A percentile compares a stretch with the other conserved stretches of the same genome.
phyloP scores from a whole-genome alignment of 2,329 filamentous ascomycete genomes.

The Fusarium sororula region DNA sequence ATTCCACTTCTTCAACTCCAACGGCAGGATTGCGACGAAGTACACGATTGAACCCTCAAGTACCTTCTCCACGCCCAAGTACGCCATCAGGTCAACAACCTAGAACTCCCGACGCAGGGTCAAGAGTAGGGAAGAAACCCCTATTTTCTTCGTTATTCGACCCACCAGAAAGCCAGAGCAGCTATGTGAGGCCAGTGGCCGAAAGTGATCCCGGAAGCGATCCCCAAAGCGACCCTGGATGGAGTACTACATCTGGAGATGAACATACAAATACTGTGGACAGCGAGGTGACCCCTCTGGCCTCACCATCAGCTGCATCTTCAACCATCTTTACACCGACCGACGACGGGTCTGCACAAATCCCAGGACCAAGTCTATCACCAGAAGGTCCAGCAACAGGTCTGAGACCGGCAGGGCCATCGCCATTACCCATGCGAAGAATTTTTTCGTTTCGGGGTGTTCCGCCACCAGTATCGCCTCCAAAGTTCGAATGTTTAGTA shows the following conservation, averaged over 20 bases:
- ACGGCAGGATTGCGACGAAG: neutral
- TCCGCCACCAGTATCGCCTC: too few species aligned
- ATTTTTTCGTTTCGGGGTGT: neutral
- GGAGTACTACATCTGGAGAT: accelerated
- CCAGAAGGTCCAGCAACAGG: accelerated
- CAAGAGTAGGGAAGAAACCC: accelerated
- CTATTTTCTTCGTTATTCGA: accelerated
- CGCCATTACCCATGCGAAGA: neutral
- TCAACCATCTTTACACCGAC: neutral
- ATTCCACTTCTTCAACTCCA: neutral
- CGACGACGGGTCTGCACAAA: accelerated
- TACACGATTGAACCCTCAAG: neutral
- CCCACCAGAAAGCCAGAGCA: accelerated
- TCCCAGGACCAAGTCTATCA: accelerated
- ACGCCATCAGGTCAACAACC: neutral
- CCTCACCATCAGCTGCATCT: neutral
- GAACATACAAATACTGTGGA: neutral
- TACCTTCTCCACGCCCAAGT: accelerated
- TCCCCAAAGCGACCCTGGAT: accelerated
- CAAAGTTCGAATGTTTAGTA: accelerated
- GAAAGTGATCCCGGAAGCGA: neutral
- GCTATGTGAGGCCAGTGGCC: accelerated
- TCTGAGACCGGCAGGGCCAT: neutral
- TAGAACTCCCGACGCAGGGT: neutral
- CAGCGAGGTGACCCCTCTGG: accelerated